phyloP scores from a whole-genome alignment of 768 basidiomycete genomes.

The Lactifluus hygrophoroides region DNA sequence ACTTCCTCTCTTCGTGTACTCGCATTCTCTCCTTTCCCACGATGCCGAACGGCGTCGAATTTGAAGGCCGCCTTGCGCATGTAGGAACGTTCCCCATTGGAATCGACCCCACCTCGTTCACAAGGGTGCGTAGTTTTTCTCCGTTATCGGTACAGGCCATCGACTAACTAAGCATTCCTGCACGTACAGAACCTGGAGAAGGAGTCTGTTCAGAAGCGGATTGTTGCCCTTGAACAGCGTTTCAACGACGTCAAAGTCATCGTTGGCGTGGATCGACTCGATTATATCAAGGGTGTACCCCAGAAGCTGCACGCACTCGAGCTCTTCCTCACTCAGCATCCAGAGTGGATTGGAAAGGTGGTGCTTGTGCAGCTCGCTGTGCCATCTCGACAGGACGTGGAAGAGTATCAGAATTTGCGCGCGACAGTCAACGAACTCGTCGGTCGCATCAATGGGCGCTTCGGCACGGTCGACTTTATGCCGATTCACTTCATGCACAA shows the following conservation, averaged over 20 bases:
- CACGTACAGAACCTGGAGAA: constrained; percentile 62
- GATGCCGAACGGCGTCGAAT: constrained; percentile 97
- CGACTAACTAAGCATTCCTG: constrained; percentile 2
- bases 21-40: constrained; percentile 91
- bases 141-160: neutral
- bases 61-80: constrained; percentile 89
- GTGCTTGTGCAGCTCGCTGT: constrained; percentile 96
- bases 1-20: constrained; percentile 97
- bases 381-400: constrained; percentile 95
- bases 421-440: constrained; percentile 96
- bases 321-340: constrained; percentile 93
- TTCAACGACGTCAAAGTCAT: constrained; percentile 96
- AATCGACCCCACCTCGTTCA: constrained; percentile 90
- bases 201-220: constrained; percentile 70
- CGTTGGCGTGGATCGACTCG: constrained; percentile 95
- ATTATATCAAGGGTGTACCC: constrained; percentile 99
- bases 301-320: constrained; percentile 97
- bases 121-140: constrained; percentile 43
- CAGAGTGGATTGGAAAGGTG: constrained; percentile 99
- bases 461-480: constrained; percentile 99
- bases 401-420: constrained; percentile 97
- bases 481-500: constrained; percentile 99
- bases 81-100: constrained; percentile 99
- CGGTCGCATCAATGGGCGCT: constrained; percentile 96
- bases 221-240: constrained; percentile 75